These are phyloP conservation scores for Eremomyces bilateralis DNA, from an alignment of 495 filamentous ascomycete genomes.

Conservation along the genomic window DNA sequence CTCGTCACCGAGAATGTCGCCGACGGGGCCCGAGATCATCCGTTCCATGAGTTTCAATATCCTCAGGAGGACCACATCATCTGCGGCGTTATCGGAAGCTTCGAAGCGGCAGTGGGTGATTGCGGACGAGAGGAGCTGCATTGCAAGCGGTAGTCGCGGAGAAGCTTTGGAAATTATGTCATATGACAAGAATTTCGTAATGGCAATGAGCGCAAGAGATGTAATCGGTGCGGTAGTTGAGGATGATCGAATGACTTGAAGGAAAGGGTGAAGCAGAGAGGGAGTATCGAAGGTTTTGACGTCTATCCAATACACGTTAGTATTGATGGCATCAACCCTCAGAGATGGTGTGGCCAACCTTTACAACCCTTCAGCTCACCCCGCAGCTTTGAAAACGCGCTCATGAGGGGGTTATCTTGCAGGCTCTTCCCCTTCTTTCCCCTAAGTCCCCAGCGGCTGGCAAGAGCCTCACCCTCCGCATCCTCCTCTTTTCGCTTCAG, in stretches of 20 bases:
- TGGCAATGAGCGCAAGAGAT: constrained; percentile 79
- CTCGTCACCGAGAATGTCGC: constrained; percentile 72
- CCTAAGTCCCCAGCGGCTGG: constrained; percentile 65
- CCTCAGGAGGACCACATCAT: constrained; percentile 81
- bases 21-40: constrained; percentile 71
- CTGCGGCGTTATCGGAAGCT: constrained; percentile 78
- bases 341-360: constrained; percentile 24
- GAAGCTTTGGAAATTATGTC: constrained; percentile 67
- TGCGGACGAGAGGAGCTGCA: constrained; percentile 85
- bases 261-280: constrained; percentile 77
- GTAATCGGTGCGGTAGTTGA: constrained; percentile 93
- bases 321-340: constrained; percentile 1
- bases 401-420: constrained; percentile 94
- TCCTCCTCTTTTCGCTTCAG: constrained; percentile 11
- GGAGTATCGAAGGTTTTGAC: constrained; percentile 79
- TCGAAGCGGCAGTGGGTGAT: constrained; percentile 98
- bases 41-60: constrained; percentile 96
- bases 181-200: constrained; percentile 93
- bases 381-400: constrained; percentile 75
- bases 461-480: constrained; percentile 29
- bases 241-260: constrained; percentile 91
- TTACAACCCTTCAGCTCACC: constrained; percentile 79
- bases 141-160: constrained; percentile 66
- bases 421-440: constrained; percentile 97
- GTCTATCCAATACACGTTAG: constrained; percentile 23